Conservation (phyloP, 805 yeast genomes). For the Pichia exigua region DNA sequence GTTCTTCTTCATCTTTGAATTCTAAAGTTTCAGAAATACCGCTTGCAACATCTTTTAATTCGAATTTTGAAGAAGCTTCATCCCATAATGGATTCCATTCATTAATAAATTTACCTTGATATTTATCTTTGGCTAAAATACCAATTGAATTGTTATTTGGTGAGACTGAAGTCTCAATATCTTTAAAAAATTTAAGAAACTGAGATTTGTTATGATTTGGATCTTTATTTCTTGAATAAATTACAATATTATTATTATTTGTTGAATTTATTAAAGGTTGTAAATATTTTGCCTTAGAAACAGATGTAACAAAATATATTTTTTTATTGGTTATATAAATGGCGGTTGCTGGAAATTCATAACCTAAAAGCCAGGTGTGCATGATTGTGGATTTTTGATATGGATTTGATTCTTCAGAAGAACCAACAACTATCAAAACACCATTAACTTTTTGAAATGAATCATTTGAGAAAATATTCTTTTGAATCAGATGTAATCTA, state of each 20-base stretch:
- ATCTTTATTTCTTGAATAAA: conserved; percentile 79
- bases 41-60: conserved; percentile 43
- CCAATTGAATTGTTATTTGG: conserved; percentile 44
- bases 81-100: conserved; percentile 58
- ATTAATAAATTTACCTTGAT: conserved; percentile 73
- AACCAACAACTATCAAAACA: conserved; percentile 67
- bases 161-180: conserved; percentile 36
- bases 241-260: conserved; percentile 27
- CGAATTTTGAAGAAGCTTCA: conserved; percentile 28
- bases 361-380: conserved; percentile 89
- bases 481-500: conserved; percentile 39
- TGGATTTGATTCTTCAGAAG: conserved; percentile 81
- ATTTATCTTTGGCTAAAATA: conserved; percentile 63
- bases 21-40: conserved; percentile 57
- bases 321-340: conserved; percentile 55
- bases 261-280: conserved; percentile 44
- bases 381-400: conserved; percentile 80
- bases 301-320: conserved; percentile 64
- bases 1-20: conserved; percentile 73
- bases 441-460: conserved; percentile 39
- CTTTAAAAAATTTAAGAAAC: conserved; percentile 48
- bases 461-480: conserved; percentile 24
- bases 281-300: conserved; percentile 77
- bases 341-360: conserved; percentile 91
- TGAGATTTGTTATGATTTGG: conserved; percentile 61